Base-by-base conservation (phyloP, 352 stramenopile species). In the Plasmopara muralis region DNA sequence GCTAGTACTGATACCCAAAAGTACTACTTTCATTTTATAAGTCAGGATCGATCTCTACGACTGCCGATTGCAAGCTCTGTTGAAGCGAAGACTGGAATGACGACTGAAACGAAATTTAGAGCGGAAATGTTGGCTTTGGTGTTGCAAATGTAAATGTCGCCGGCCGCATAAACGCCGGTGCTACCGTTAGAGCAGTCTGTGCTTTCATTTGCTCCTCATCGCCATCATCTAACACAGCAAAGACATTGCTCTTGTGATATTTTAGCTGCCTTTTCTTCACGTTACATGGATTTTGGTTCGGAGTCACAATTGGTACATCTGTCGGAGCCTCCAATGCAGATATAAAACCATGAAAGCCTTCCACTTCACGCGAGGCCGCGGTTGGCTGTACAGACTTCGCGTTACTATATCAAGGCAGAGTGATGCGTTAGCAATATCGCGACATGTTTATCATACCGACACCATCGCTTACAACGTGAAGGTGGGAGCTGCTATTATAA, bases 271-370 rank as follows among this genome's bases (percentile, higher is more conserved):
- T 49, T 10, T 49, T 37, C 56, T 68, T 76, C 4, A 47, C 7
- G 9, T 67, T 63, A 28, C 50, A 62, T 18, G 45, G 16, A 15
- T 39, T 56, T n/a, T 68, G 55, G 42, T 69, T 70, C 3, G 35
- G 29, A 10, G 62, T 62, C n/a, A 38, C 40, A 25, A 35, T 34
- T 8, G 62, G 62, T 0, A 53, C 44, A 51, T 83, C 72, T 50
- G 66, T 78, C 38, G 72, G 70, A 10, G 72, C 66, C 42, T 82
- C 63, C 58, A 89, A 60, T 13, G 79, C 62, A 15, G 71, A 72
- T 44, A 89, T 55, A 34, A 89, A 89, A 37, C 79, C 79, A 35
- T 78, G 61, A 47, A 90, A 90, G 18, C 77, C 77, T 58, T 85
- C 69, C 1, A 80, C 71, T 67, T 87, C 74, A 14, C 64, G 60